These are phyloP conservation scores for Beauveria pseudobassiana DNA, from an alignment of 2,329 filamentous ascomycete species.

Conservation along the genomic window DNA sequence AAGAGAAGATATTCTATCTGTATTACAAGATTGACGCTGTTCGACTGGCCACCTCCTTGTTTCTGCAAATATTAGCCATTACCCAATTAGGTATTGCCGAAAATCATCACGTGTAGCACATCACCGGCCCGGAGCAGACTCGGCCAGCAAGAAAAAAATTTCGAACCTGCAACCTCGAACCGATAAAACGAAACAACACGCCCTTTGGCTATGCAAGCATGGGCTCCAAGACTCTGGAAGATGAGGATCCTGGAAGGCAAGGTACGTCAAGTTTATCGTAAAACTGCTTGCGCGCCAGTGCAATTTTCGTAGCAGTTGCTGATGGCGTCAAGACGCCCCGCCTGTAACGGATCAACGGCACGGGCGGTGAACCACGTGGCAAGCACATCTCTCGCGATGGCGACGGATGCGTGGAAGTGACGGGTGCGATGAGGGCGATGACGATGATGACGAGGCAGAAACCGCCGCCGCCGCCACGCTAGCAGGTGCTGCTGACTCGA, in stretches of 20 bases:
- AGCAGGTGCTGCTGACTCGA: conserved; percentile 8
- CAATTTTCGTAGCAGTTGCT: background rate
- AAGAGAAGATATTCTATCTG: too few relatives aligned
- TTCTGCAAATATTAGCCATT: background rate
- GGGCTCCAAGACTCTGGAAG: conserved; percentile 12
- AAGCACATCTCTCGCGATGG: conserved; percentile 9
- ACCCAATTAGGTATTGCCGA: background rate
- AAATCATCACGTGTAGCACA: background rate
- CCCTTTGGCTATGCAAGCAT: conserved; percentile 9
- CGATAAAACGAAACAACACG: background rate
- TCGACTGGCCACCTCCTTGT: background rate
- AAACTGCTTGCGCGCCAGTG: background rate
- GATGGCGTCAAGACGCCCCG: conserved; percentile 3
- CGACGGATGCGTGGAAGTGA: conserved; percentile 9
- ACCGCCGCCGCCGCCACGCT: conserved; percentile 15
- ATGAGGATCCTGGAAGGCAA: conserved; percentile 10
- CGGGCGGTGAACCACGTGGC: conserved; percentile 9
- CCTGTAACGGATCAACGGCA: conserved; percentile 2
- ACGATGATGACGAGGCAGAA: conserved; percentile 19
- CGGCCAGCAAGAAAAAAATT: background rate
- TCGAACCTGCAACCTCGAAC: background rate
- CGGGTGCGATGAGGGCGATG: conserved; percentile 13
- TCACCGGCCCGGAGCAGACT: background rate
- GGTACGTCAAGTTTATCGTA: background rate
- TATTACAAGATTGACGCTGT: background rate